Conservation (phyloP, 441 rosid genomes). For the Erysimum pusillum region DNA sequence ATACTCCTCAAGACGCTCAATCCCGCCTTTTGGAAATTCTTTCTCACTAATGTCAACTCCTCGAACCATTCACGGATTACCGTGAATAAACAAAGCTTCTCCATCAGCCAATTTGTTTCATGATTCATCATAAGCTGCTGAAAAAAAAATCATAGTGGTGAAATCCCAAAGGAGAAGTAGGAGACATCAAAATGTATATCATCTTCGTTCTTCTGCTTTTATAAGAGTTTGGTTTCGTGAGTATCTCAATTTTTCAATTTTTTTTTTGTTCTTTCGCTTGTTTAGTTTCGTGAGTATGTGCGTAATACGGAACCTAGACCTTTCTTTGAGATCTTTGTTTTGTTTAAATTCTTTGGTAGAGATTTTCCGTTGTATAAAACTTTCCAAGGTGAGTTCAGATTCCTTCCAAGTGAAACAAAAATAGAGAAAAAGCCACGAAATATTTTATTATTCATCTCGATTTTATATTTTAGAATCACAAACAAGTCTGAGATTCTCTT, state of each 20-base stretch:
- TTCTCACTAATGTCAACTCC: slow-evolving; percentile 50
- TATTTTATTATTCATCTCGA: not conserved
- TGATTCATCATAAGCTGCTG: slow-evolving; percentile 38
- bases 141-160: slow-evolving; percentile 29
- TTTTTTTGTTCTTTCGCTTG: slow-evolving; percentile 11
- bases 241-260: slow-evolving; percentile 16
- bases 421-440: not conserved
- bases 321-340: slow-evolving; percentile 34
- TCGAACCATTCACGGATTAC: slow-evolving; percentile 24
- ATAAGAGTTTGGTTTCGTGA: slow-evolving; percentile 23
- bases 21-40: slow-evolving; percentile 67
- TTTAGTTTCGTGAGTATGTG: slow-evolving; percentile 36
- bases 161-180: slow-evolving; percentile 35
- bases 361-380: slow-evolving; percentile 41
- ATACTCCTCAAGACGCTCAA: slow-evolving; percentile 76
- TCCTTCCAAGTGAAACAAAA: slow-evolving; percentile 18
- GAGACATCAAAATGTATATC: slow-evolving; percentile 35
- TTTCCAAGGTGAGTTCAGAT: slow-evolving; percentile 24
- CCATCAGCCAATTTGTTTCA: slow-evolving; percentile 38
- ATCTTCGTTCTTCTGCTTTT: slow-evolving; percentile 22
- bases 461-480: not conserved
- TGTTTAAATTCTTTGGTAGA: slow-evolving; percentile 38
- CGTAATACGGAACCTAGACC: slow-evolving; percentile 15
- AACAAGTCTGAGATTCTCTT: not conserved
- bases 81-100: slow-evolving; percentile 40